Evolutionary conservation across 1,284 basidiomycete species (phyloP).

Genomic region (Microbotryum scabiosae): DNA sequence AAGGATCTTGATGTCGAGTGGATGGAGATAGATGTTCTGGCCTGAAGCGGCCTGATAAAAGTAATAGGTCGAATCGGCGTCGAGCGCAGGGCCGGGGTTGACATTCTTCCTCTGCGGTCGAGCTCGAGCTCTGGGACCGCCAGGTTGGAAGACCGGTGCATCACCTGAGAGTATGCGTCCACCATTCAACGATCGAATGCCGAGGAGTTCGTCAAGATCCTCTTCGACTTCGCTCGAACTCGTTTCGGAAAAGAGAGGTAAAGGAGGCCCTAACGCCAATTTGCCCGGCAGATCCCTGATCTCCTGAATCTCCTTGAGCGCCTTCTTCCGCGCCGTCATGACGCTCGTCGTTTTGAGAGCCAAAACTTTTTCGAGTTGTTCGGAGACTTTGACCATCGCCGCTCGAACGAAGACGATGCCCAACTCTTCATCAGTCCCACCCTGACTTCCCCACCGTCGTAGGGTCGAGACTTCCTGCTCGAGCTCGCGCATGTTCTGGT

Average conservation of each 20-base stretch:
- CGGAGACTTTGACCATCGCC: conserved; percentile 63
- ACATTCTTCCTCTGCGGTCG: conserved; percentile 58
- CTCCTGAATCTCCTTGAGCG: conserved; percentile 54
- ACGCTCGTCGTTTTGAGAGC: conserved; percentile 57
- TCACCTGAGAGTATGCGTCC: no score
- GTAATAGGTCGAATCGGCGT: conserved; percentile 51
- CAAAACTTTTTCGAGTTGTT: conserved; percentile 66
- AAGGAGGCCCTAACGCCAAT: background rate
- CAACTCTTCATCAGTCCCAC: conserved; percentile 61
- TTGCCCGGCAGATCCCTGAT: conserved; percentile 26
- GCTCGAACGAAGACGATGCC: conserved; percentile 70
- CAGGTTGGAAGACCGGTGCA: no score
- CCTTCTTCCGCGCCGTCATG: conserved; percentile 45
- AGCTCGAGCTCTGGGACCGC: background rate
- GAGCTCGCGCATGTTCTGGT: conserved; percentile 57
- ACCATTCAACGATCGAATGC: background rate
- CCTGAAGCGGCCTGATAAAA: conserved; percentile 95
- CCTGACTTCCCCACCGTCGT: conserved; percentile 12
- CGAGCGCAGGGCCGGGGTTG: conserved; percentile 57
- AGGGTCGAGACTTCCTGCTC: conserved; percentile 30
- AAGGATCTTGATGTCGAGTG: conserved; percentile 89
- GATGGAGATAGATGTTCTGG: conserved; percentile 84
- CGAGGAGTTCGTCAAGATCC: conserved; percentile 16
- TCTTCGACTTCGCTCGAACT: conserved; percentile 34
- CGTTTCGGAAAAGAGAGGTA: conserved; percentile 18